These are phyloP conservation scores for Sporothrix mexicana DNA, from an alignment of 2,329 filamentous ascomycete species.

Conservation along the genomic window DNA sequence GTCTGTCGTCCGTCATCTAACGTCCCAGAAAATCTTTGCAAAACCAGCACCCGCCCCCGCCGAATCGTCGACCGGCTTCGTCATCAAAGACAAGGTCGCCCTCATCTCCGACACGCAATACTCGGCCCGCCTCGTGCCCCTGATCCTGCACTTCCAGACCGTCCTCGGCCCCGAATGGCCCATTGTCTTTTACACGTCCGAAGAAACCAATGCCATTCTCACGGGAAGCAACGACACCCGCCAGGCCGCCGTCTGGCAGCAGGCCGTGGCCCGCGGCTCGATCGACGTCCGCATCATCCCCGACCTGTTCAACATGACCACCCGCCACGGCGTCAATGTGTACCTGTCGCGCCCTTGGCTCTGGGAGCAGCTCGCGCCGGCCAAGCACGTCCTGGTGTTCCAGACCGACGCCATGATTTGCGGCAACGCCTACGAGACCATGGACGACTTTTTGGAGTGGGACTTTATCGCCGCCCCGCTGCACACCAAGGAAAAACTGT, in stretches of 20 bases:
- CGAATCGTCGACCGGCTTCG: background rate
- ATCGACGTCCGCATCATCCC: slow-evolving; percentile 50
- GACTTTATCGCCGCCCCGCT: slow-evolving; percentile 48
- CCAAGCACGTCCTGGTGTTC: slow-evolving; percentile 47
- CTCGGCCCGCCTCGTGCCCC: slow-evolving; percentile 48
- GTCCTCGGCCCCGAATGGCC: slow-evolving; percentile 52
- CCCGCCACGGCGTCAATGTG: slow-evolving; percentile 46
- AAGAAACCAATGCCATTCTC: slow-evolving; percentile 33
- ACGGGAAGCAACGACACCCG: slow-evolving; percentile 19
- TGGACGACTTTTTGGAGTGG: slow-evolving; percentile 48
- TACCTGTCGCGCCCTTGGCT: slow-evolving; percentile 48
- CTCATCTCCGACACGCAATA: slow-evolving; percentile 50
- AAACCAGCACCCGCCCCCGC: background rate
- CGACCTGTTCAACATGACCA: slow-evolving; percentile 44
- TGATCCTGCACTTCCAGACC: slow-evolving; percentile 44
- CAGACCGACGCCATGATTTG: slow-evolving; percentile 50
- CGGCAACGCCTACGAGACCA: slow-evolving; percentile 40
- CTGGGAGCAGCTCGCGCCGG: slow-evolving; percentile 47
- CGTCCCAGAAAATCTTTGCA: background rate
- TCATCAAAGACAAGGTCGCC: slow-evolving; percentile 38
- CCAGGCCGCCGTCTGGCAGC: slow-evolving; percentile 46
- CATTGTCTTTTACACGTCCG: slow-evolving; percentile 51
- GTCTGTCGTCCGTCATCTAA: background rate
- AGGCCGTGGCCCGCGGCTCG: slow-evolving; percentile 44
- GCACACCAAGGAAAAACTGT: slow-evolving; percentile 38